A percentile compares a stretch with the other conserved stretches of the same genome.
These are phyloP conservation scores for Aspergillus quadricinctus DNA, from an alignment of 2,329 filamentous ascomycete genomes.

Conservation along the genomic window DNA sequence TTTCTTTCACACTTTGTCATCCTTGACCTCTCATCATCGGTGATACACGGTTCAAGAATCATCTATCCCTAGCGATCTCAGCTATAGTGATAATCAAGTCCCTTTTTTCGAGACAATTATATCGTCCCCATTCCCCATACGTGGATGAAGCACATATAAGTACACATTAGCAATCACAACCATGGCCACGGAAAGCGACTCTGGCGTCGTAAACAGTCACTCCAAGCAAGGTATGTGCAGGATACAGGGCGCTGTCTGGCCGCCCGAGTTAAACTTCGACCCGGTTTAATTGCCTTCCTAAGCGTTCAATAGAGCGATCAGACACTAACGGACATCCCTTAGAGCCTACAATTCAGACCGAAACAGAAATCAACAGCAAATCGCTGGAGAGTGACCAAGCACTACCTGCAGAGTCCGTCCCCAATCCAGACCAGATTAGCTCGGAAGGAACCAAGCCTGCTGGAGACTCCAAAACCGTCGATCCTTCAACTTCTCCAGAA, in stretches of 20 bases:
- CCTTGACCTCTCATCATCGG: conserved; percentile 13
- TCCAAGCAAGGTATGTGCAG: conserved; percentile 22
- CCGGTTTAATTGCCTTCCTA: background rate
- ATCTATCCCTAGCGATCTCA: conserved; percentile 3
- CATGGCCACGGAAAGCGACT: conserved; percentile 23
- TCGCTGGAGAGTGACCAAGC: background rate
- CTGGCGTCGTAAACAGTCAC: conserved; percentile 4
- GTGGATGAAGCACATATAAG: conserved; percentile 2
- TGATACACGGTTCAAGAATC: conserved; percentile 6
- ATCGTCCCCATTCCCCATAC: background rate
- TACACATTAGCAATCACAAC: background rate
- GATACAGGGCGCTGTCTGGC: background rate
- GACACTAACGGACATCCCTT: background rate
- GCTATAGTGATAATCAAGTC: conserved; percentile 9
- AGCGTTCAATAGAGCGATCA: background rate
- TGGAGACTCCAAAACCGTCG: conserved; percentile 7
- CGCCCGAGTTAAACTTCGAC: background rate
- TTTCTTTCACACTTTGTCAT: background rate
- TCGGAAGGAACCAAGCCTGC: conserved; percentile 2
- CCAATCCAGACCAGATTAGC: conserved; percentile 3
- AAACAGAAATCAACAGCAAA: conserved; percentile 2
- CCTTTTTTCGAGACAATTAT: conserved; percentile 12
- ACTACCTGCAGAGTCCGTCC: background rate
- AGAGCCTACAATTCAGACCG: conserved; percentile 11
- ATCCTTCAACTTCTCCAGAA: conserved; percentile 8